These are phyloP conservation scores for Scytalidium sp. DNA, from an alignment of 2,329 filamentous ascomycete species.

Conservation along the genomic window DNA sequence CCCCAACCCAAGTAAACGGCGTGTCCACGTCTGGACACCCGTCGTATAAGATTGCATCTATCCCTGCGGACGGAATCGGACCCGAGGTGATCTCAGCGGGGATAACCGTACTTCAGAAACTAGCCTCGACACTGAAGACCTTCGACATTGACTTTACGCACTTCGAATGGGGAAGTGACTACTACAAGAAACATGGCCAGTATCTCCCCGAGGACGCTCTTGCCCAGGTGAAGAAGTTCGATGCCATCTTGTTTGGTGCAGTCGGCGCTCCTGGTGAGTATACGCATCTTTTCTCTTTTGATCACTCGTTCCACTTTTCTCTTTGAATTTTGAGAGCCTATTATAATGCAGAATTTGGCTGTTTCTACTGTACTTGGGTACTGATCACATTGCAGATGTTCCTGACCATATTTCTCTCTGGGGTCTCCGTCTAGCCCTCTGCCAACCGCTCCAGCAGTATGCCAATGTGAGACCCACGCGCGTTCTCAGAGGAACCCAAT, in stretches of 20 bases:
- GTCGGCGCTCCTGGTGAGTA: constrained; percentile 52
- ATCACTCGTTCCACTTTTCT: constrained; percentile 58
- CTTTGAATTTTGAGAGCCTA: constrained; percentile 59
- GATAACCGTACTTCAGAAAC: constrained; percentile 56
- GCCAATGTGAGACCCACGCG: constrained; percentile 63
- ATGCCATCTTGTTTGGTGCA: constrained; percentile 59
- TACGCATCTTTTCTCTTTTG: not conserved
- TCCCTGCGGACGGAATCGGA: constrained; percentile 63
- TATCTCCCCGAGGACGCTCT: constrained; percentile 59
- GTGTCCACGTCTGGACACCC: not conserved
- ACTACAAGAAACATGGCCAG: constrained; percentile 54
- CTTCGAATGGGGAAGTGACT: constrained; percentile 58
- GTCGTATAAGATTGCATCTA: constrained; percentile 52
- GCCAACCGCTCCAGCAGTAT: constrained; percentile 62
- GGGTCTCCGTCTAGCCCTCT: constrained; percentile 60
- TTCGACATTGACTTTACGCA: constrained; percentile 61
- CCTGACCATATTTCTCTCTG: constrained; percentile 67
- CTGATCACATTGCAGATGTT: constrained; percentile 39
- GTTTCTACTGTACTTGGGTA: constrained; percentile 61
- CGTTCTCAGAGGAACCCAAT: constrained; percentile 54
- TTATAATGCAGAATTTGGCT: constrained; percentile 93
- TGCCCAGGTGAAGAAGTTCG: constrained; percentile 49
- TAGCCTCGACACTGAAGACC: constrained; percentile 47
- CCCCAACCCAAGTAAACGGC: not conserved
- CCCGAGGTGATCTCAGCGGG: constrained; percentile 59